Conservation (phyloP, 129 eudicot genomes). For the Glebionis coronaria region DNA sequence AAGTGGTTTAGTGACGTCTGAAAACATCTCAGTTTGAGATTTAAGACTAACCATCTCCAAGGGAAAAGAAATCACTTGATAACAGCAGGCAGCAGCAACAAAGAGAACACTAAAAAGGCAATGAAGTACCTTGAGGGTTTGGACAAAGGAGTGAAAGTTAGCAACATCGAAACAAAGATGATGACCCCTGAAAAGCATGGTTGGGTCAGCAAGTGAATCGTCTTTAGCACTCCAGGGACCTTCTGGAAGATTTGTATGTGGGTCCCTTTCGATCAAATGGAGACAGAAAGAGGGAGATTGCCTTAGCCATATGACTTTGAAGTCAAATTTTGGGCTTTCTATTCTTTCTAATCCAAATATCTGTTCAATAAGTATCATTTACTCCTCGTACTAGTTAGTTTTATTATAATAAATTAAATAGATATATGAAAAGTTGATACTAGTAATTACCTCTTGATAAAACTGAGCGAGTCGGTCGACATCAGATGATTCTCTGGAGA, state of each 20-base stretch:
- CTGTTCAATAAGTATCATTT: conserved; percentile 26
- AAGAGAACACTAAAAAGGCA: not conserved
- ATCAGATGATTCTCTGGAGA: conserved; percentile 76
- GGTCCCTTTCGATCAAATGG: conserved; percentile 87
- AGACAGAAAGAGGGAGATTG: conserved; percentile 58
- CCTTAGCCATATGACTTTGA: conserved; percentile 77
- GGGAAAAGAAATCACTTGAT: no score
- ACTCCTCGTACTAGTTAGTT: no score
- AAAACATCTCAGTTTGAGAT: no score
- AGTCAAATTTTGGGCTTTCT: conserved; percentile 71
- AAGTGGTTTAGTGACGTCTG: no score
- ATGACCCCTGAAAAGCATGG: conserved; percentile 72
- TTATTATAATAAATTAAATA: not conserved
- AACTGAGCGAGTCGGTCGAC: conserved; percentile 77
- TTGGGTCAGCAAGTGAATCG: conserved; percentile 56
- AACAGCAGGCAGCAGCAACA: no score
- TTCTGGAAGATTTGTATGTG: conserved; percentile 68
- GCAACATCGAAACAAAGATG: conserved; percentile 72
- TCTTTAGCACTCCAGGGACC: conserved; percentile 76
- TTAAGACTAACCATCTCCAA: no score
- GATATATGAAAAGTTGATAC: not conserved
- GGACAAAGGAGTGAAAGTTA: conserved; percentile 72
- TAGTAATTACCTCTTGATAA: conserved; percentile 53
- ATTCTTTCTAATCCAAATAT: conserved; percentile 81
- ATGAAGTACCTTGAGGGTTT: conserved; percentile 56